A percentile compares a stretch with the other conserved stretches of the same genome.
These are phyloP conservation scores for Metschnikowia sp. DNA, from an alignment of 805 yeast species.

Conservation along the genomic window DNA sequence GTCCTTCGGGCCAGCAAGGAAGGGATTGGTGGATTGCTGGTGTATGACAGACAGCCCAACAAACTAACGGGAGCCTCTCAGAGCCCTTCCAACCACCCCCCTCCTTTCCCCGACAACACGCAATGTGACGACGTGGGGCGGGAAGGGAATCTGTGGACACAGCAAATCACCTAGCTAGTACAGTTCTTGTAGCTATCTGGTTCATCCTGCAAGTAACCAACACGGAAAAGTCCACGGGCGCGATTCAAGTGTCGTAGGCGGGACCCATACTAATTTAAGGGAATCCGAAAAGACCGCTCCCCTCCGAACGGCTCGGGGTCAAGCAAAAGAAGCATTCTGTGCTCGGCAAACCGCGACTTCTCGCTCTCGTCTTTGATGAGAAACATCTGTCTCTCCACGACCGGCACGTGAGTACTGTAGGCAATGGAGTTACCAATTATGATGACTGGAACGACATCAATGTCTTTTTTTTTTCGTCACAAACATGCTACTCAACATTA, in stretches of 20 bases:
- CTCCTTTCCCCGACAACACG: too few relatives aligned
- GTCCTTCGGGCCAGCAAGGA: too few relatives aligned
- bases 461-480: too few relatives aligned
- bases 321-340: slow-evolving; percentile 30
- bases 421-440: slow-evolving; percentile 34
- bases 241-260: slow-evolving; percentile 35
- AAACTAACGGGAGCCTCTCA: too few relatives aligned
- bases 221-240: slow-evolving; percentile 34
- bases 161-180: too few relatives aligned
- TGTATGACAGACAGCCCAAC: too few relatives aligned
- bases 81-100: too few relatives aligned
- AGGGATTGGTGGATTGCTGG: too few relatives aligned
- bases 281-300: slow-evolving; percentile 39
- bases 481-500: too few relatives aligned
- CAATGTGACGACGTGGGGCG: too few relatives aligned
- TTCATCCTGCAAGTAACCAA: slow-evolving; percentile 15
- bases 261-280: slow-evolving; percentile 44
- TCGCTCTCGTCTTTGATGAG: slow-evolving; percentile 25
- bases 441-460: slow-evolving; percentile 31
- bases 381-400: slow-evolving; percentile 27
- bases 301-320: slow-evolving; percentile 35
- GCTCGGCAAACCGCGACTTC: slow-evolving; percentile 24
- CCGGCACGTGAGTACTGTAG: slow-evolving; percentile 31
- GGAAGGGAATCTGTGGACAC: too few relatives aligned
- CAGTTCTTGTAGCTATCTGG: too few relatives aligned